phyloP scores from a whole-genome alignment of 2,329 filamentous ascomycete genomes.

The Davidsoniella neocaledoniae region DNA sequence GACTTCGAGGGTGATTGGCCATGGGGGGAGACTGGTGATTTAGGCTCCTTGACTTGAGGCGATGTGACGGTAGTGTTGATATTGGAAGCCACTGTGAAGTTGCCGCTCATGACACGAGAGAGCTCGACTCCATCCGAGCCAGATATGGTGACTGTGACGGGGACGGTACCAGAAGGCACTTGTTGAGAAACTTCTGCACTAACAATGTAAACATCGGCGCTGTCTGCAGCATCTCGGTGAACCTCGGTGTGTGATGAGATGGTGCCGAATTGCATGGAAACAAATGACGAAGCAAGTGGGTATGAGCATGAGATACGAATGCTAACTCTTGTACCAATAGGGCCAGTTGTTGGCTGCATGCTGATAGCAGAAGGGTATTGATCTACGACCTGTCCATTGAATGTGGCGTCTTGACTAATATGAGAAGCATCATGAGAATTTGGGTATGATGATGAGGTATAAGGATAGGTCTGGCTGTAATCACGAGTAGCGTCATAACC shows the following conservation, averaged over 20 bases:
- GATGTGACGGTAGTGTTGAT: background rate
- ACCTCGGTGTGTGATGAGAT: constrained; percentile 39
- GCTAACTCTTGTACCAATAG: constrained; percentile 51
- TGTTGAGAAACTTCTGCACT: constrained; percentile 52
- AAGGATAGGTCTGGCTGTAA: constrained; percentile 39
- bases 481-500: constrained; percentile 43
- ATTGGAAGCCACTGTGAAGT: constrained; percentile 13
- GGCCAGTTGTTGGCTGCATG: constrained; percentile 46
- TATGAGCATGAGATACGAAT: constrained; percentile 61
- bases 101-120: constrained; percentile 30
- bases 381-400: constrained; percentile 44
- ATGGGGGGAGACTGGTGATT: constrained; percentile 25
- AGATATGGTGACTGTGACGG: constrained; percentile 37
- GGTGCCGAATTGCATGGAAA: background rate
- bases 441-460: constrained; percentile 27
- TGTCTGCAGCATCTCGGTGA: constrained; percentile 30
- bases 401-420: constrained; percentile 33
- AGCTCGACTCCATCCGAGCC: constrained; percentile 35
- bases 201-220: constrained; percentile 41
- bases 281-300: constrained; percentile 1
- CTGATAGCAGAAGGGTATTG: constrained; percentile 43
- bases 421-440: constrained; percentile 16
- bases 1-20: constrained; percentile 26
- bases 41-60: constrained; percentile 18
- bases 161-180: constrained; percentile 14